Conservation (phyloP, 768 basidiomycete species). For the Rhizopogon vesiculosus region DNA sequence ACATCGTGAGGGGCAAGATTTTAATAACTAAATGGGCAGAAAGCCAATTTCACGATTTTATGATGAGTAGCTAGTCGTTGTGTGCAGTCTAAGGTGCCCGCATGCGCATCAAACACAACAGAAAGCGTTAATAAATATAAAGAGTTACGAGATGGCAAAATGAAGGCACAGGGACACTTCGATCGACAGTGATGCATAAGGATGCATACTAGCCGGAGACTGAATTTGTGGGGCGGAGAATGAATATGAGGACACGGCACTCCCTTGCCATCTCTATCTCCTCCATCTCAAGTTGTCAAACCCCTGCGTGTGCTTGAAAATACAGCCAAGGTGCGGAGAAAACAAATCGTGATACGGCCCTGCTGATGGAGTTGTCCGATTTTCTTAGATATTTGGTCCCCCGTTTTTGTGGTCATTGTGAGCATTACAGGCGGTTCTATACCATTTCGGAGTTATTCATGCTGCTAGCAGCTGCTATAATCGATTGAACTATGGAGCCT, state of each 20-base stretch:
- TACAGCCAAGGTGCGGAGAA: neutral
- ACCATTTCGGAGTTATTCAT: constrained; percentile 21
- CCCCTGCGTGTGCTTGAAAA: neutral
- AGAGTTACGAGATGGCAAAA: no score
- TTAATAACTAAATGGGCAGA: neutral
- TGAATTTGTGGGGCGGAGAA: constrained; percentile 4
- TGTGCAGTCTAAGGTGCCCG: no score
- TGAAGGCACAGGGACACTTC: no score
- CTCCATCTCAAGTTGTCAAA: constrained; percentile 7
- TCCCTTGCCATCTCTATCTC: constrained; percentile 6
- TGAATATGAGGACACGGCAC: constrained; percentile 24
- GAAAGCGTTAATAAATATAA: no score
- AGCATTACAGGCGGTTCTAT: neutral
- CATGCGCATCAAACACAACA: no score
- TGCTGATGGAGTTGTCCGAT: neutral
- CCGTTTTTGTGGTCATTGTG: neutral
- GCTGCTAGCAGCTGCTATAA: constrained; percentile 12
- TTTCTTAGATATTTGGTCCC: neutral
- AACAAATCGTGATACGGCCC: no score
- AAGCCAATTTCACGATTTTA: neutral
- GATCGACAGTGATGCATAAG: no score
- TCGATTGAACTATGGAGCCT: constrained; percentile 40
- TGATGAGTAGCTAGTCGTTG: no score
- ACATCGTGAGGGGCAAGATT: neutral
- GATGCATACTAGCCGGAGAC: neutral